These are phyloP conservation scores for Dendrothele bispora DNA, from an alignment of 768 basidiomycete genomes.

Conservation along the genomic window DNA sequence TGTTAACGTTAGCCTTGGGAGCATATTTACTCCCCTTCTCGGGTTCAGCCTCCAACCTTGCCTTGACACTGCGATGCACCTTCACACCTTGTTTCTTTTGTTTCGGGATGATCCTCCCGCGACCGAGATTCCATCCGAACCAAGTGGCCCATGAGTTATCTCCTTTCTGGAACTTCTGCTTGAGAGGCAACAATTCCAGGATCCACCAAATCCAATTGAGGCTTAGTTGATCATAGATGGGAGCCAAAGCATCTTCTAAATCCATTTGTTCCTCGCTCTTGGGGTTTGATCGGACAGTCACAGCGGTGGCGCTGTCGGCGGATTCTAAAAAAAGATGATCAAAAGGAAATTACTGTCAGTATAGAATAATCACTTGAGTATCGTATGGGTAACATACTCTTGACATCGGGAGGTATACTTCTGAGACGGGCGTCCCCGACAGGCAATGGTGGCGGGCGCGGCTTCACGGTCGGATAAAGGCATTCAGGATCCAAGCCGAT, in stretches of 20 bases:
- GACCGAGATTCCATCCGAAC: slow-evolving; percentile 38
- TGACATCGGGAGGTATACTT: neutral
- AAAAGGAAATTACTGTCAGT: too few relatives aligned
- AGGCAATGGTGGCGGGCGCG: slow-evolving; percentile 39
- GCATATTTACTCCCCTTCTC: slow-evolving; percentile 28
- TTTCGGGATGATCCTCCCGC: slow-evolving; percentile 40
- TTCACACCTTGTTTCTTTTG: slow-evolving; percentile 35
- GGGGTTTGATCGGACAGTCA: too few relatives aligned
- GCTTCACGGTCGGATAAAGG: slow-evolving; percentile 44
- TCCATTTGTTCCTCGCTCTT: slow-evolving; percentile 73
- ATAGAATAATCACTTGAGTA: too few relatives aligned
- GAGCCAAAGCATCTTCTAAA: slow-evolving; percentile 50
- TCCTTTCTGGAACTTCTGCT: slow-evolving; percentile 38
- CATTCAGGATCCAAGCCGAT: slow-evolving; percentile 47
- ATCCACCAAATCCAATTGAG: slow-evolving; percentile 59
- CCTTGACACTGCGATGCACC: slow-evolving; percentile 45
- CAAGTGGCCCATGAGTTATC: slow-evolving; percentile 39
- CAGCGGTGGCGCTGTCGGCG: too few relatives aligned
- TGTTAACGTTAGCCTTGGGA: slow-evolving; percentile 38
- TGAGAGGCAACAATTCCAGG: slow-evolving; percentile 51
- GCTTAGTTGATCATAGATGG: slow-evolving; percentile 58
- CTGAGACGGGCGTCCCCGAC: slow-evolving; percentile 23
- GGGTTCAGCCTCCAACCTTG: slow-evolving; percentile 42
- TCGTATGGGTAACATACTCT: too few relatives aligned
- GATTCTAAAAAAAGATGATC: too few relatives aligned